Conservation (phyloP, 1,139 yeast genomes). For the Oligophagozyma castellii region DNA sequence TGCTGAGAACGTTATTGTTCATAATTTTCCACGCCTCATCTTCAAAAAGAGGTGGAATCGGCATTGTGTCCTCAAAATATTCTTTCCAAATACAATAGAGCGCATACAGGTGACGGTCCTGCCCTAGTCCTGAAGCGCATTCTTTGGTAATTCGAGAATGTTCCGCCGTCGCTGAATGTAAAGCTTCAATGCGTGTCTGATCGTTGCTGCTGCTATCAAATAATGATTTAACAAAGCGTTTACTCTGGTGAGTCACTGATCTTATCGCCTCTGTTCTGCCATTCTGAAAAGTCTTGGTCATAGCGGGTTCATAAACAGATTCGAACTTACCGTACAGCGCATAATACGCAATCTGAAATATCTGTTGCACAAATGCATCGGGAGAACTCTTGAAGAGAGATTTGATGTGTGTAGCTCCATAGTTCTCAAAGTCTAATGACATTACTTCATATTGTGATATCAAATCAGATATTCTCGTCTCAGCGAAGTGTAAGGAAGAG, state of each 20-base stretch:
- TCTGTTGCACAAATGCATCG: slow-evolving; percentile 91
- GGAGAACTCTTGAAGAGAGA: slow-evolving; percentile 73
- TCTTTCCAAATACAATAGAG: slow-evolving; percentile 82
- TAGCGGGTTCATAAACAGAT: slow-evolving; percentile 91
- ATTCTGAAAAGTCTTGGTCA: slow-evolving; percentile 78
- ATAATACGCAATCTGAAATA: slow-evolving; percentile 85
- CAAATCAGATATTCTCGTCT: slow-evolving; percentile 74
- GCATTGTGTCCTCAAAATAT: slow-evolving; percentile 35
- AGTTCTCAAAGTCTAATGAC: slow-evolving; percentile 60
- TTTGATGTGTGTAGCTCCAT: slow-evolving; percentile 69
- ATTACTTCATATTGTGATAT: slow-evolving; percentile 84
- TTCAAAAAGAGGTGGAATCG: slow-evolving; percentile 53
- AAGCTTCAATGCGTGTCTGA: slow-evolving; percentile 43
- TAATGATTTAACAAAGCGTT: slow-evolving; percentile 70
- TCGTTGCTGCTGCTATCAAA: slow-evolving; percentile 55
- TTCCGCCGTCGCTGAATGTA: slow-evolving; percentile 54
- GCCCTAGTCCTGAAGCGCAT: slow-evolving; percentile 69
- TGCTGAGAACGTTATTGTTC: slow-evolving; percentile 49
- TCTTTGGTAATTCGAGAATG: slow-evolving; percentile 58
- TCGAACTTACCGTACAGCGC: slow-evolving; percentile 88
- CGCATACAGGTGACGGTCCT: slow-evolving; percentile 82
- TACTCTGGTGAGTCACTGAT: slow-evolving; percentile 69
- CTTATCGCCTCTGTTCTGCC: slow-evolving; percentile 91
- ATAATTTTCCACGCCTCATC: slow-evolving; percentile 66
- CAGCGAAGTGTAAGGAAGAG: slow-evolving; percentile 77